Conservation (phyloP, 805 yeast genomes). For the Pichia eremophila region DNA sequence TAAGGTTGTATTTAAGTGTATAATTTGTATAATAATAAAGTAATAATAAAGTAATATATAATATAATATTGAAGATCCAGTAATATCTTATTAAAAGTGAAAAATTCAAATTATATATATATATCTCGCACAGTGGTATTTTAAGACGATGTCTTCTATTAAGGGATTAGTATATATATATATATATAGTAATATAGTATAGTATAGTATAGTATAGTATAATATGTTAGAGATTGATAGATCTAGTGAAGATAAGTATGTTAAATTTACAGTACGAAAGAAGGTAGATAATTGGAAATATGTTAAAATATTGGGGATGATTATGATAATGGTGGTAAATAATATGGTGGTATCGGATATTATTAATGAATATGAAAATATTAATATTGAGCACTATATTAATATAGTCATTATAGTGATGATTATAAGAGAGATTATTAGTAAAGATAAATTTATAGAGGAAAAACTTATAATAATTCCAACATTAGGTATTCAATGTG, state of each 20-base stretch:
- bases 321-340: neutral
- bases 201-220: too few species aligned
- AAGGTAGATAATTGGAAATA: neutral
- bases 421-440: slow-evolving; percentile 14
- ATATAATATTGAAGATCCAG: neutral
- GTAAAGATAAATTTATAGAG: slow-evolving; percentile 27
- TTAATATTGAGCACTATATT: neutral
- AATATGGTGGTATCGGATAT: neutral
- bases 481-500: slow-evolving; percentile 38
- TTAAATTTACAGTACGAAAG: slow-evolving; percentile 10
- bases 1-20: neutral
- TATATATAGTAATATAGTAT: too few species aligned
- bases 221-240: too few species aligned
- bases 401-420: slow-evolving; percentile 11
- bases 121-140: too few species aligned
- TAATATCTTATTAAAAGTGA: too few species aligned
- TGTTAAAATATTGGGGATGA: neutral
- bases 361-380: too few species aligned
- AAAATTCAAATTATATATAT: too few species aligned
- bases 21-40: too few species aligned
- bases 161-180: too few species aligned
- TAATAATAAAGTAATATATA: neutral
- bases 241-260: slow-evolving; percentile 3
- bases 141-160: too few species aligned
- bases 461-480: slow-evolving; percentile 39